A percentile compares a stretch with the other conserved stretches of the same genome.
phyloP scores from a whole-genome alignment of 139 green algal species.

The Closterium sp. region DNA sequence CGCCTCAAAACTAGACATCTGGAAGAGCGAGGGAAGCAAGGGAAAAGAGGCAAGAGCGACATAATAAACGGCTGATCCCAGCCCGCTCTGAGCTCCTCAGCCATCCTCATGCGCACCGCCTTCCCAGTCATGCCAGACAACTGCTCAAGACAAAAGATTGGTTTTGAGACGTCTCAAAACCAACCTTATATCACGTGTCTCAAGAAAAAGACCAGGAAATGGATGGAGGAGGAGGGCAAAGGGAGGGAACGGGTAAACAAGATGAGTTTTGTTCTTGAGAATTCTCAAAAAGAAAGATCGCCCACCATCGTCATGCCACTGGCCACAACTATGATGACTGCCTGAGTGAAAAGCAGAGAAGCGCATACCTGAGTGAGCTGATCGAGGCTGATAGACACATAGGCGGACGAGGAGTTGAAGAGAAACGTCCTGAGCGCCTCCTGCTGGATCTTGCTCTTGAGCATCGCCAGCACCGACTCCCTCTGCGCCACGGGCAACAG shows the following conservation, averaged over 20 bases:
- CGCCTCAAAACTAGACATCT: no score
- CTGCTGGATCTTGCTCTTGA: slow-evolving; percentile 74
- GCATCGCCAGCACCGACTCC: slow-evolving; percentile 69
- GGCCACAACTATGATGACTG: no score
- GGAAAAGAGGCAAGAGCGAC: no score
- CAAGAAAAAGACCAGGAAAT: no score
- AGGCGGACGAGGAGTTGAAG: slow-evolving; percentile 80
- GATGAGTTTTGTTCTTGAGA: no score
- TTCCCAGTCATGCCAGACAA: slow-evolving; percentile 67
- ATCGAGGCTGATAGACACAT: slow-evolving; percentile 77
- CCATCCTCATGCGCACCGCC: slow-evolving; percentile 86
- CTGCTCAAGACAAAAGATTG: slow-evolving; percentile 1
- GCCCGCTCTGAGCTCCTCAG: slow-evolving; percentile 79
- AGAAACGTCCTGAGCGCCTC: slow-evolving; percentile 92
- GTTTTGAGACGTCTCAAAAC: no score
- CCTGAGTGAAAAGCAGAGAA: no score
- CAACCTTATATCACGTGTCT: no score
- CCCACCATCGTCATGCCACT: no score
- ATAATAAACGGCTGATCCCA: slow-evolving; percentile 95
- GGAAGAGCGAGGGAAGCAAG: background rate
- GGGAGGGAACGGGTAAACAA: no score
- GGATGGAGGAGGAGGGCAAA: background rate
- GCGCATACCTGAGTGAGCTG: slow-evolving; percentile 65
- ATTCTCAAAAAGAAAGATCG: no score
- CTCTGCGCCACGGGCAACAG: slow-evolving; percentile 37